Base-by-base conservation (phyloP, 2,329 filamentous ascomycete species). In the Triangularia setosa region DNA sequence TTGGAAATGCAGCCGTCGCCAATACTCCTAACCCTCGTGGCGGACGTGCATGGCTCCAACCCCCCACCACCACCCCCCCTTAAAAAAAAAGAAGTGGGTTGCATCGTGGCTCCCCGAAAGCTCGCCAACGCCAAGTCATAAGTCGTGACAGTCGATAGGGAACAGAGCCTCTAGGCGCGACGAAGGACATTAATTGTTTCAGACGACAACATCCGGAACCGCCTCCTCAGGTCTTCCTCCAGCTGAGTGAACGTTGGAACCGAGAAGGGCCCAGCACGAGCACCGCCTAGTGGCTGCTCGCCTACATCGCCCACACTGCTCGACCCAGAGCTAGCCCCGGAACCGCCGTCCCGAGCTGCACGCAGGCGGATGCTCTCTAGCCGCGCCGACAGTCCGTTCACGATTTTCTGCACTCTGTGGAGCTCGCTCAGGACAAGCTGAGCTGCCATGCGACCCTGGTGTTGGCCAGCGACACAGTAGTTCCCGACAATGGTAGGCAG, bases 401-500 rank as follows among this genome's bases (percentile, higher is more conserved):
- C 67, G 4, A 77, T 64, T 12, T 69, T 64, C 64, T 74, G 75
- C 7, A 74, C 74, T 35, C 72, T 73, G 64, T 78, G 73, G 44
- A 78, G 68, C 63, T 78, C 74, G 53, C 71, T 69, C 18, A 78
- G 72, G 16, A 78, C 71, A 11, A 74, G 67, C 69, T 77, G 75
- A n/a, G 73, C 72, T 1, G 71, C 69, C 68, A 73, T 71, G 23
- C 73, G 69, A 9, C 56, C 65, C 2, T 57, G 58, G 52, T 75
- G 70, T 12, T 69, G 68, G 27, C 67, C 68, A 16, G 71, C 66
- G 33, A 68, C 35, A 48, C 56, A 68, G 60, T 57, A 69, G 58
- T 55, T 66, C 14, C 60, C 65, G 28, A 33, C 58, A 60, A 48
- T 53, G 21, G 58, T 52, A 61, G 52, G 35, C 24, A 28, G 30